These are phyloP conservation scores for Kurtzmaniella quercitrusa DNA, from an alignment of 1,139 yeast genomes.

Conservation along the genomic window DNA sequence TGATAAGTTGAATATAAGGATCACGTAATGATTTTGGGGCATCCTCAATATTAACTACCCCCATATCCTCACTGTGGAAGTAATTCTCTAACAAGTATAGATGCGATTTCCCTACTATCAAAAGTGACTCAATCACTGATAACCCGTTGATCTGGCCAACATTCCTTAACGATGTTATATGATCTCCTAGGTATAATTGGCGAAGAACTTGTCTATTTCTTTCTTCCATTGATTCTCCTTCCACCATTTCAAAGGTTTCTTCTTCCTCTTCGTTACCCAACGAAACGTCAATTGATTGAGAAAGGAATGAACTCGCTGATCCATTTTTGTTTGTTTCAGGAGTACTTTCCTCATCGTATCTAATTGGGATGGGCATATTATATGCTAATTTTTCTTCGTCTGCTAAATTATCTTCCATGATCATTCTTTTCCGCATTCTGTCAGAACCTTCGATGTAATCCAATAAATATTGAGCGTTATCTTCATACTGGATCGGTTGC, in stretches of 20 bases:
- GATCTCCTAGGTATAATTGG: conserved; percentile 67
- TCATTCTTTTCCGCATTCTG: conserved; percentile 56
- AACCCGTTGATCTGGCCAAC: conserved; percentile 70
- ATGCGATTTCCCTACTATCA: conserved; percentile 62
- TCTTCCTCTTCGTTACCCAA: conserved; percentile 6
- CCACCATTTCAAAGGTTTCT: conserved; percentile 35
- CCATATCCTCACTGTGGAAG: conserved; percentile 49
- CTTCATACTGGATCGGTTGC: conserved; percentile 17
- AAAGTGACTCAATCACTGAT: conserved; percentile 66
- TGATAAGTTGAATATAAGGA: conserved; percentile 59
- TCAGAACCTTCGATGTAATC: conserved; percentile 68
- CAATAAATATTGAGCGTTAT: conserved; percentile 36
- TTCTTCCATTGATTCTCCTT: conserved; percentile 50
- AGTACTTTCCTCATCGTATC: conserved; percentile 17
- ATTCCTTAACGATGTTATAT: conserved; percentile 67
- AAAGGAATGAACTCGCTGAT: conserved; percentile 19
- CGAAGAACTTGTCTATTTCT: conserved; percentile 70
- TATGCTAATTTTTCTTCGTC: conserved; percentile 42
- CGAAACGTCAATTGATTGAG: conserved; percentile 1
- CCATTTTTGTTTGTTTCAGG: conserved; percentile 12
- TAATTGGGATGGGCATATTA: conserved; percentile 36
- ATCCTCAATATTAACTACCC: conserved; percentile 63
- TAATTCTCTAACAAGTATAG: conserved; percentile 68
- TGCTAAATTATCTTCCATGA: conserved; percentile 48
- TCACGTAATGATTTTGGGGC: conserved; percentile 61